These are phyloP conservation scores for Pelargonium nanum DNA, from an alignment of 345 rosid species.

Conservation along the genomic window DNA sequence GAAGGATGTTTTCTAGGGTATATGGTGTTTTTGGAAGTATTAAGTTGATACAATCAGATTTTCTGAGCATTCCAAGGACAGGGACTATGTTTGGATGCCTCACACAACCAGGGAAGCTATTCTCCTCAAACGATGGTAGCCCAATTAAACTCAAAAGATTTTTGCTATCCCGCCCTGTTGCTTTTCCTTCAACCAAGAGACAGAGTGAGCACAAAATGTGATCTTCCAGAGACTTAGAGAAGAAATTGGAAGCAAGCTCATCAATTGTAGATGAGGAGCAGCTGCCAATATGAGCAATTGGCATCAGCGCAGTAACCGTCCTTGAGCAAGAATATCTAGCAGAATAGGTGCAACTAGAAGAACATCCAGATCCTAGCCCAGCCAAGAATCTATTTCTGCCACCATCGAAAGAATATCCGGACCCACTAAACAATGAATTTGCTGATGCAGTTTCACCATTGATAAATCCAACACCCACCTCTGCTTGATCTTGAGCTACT, in stretches of 20 bases:
- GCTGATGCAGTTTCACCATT: constrained; percentile 1
- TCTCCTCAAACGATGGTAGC: constrained; percentile 43
- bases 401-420: constrained; percentile 12
- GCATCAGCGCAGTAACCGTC: constrained; percentile 44
- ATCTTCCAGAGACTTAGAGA: constrained; percentile 59
- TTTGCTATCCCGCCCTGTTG: constrained; percentile 48
- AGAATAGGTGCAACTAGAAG: constrained; percentile 28
- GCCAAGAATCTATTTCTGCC: constrained; percentile 13
- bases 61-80: constrained; percentile 46
- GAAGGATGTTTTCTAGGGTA: constrained; percentile 62
- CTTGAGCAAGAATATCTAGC: constrained; percentile 39
- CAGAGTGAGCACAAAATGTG: constrained; percentile 43
- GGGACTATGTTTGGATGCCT: constrained; percentile 86
- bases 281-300: constrained; percentile 39
- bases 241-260: constrained; percentile 40
- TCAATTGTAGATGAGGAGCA: constrained; percentile 37
- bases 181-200: constrained; percentile 52
- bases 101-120: constrained; percentile 35
- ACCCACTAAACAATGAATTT: constrained; percentile 14
- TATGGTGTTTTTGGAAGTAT: constrained; percentile 64
- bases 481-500: constrained; percentile 14
- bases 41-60: constrained; percentile 34
- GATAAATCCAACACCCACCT: constrained; percentile 6
- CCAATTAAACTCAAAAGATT: constrained; percentile 58
- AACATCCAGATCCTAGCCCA: constrained; percentile 18